Evolutionary conservation across 1,284 basidiomycete species (phyloP).

Genomic region (Rhodotorula sp.): DNA sequence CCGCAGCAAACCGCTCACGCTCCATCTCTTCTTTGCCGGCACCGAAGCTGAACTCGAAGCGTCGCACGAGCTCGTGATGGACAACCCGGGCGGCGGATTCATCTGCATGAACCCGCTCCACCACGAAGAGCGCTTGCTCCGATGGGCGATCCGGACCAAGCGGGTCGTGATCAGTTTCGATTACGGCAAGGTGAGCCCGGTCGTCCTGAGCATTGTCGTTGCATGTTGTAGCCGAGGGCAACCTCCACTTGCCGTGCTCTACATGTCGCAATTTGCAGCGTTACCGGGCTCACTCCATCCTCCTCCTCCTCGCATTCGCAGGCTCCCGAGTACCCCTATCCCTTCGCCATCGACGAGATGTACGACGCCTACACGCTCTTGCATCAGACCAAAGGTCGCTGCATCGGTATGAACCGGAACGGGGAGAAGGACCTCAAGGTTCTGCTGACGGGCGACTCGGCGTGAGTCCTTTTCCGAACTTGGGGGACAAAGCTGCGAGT

Average conservation of each 20-base stretch:
- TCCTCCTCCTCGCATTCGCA: background rate
- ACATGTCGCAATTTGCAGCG: no score
- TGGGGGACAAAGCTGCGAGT: accelerated
- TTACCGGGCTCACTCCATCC: background rate
- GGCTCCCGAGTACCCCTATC: conserved; percentile 67
- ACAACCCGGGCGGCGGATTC: conserved; percentile 94
- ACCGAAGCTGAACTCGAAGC: conserved; percentile 65
- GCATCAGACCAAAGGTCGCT: conserved; percentile 71
- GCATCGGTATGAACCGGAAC: conserved; percentile 72
- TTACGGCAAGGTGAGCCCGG: conserved; percentile 76
- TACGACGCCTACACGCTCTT: conserved; percentile 84
- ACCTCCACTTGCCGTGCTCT: background rate
- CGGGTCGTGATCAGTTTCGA: conserved; percentile 83
- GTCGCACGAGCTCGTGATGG: conserved; percentile 77
- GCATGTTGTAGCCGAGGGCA: background rate
- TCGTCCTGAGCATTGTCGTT: background rate
- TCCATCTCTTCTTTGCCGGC: conserved; percentile 78
- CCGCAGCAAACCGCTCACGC: conserved; percentile 69
- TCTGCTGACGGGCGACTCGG: conserved; percentile 83
- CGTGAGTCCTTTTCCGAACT: conserved; percentile 59
- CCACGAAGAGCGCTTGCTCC: conserved; percentile 87
- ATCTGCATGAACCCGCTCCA: conserved; percentile 92
- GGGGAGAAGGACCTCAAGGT: conserved; percentile 66
- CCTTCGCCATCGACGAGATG: conserved; percentile 90
- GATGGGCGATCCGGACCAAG: conserved; percentile 70